Conservation (phyloP, 2,329 filamentous ascomycete species). For the Clarireedia monteithiana region DNA sequence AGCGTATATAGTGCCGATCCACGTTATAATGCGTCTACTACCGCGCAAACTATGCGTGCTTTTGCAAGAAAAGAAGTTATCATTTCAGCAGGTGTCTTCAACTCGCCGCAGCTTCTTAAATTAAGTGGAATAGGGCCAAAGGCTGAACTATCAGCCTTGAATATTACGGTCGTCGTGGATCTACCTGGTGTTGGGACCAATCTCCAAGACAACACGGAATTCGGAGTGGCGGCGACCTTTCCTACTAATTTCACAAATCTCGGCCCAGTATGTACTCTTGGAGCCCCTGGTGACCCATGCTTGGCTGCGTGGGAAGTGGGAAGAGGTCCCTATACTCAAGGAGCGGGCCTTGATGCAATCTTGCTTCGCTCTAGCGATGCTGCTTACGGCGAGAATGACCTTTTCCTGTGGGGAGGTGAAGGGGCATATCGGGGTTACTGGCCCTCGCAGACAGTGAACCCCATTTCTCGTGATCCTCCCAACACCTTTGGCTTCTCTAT, state of each 20-base stretch:
- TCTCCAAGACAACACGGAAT: conserved; percentile 44
- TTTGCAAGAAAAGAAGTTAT: conserved; percentile 34
- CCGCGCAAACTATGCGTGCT: conserved; percentile 16
- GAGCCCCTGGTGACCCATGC: conserved; percentile 17
- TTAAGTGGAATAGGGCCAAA: conserved; percentile 36
- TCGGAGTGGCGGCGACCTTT: not conserved
- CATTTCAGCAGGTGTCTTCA: conserved; percentile 37
- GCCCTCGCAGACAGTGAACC: not conserved
- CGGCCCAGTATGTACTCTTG: conserved; percentile 21
- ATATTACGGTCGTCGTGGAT: conserved; percentile 45
- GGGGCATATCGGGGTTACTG: not conserved
- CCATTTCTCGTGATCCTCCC: conserved; percentile 15
- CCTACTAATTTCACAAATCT: not conserved
- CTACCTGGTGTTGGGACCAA: conserved; percentile 58
- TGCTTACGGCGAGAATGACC: conserved; percentile 12
- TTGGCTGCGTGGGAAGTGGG: conserved; percentile 31
- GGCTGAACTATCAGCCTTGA: conserved; percentile 32
- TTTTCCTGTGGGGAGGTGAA: not conserved
- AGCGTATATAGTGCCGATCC: conserved; percentile 19
- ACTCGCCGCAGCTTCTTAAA: conserved; percentile 40
- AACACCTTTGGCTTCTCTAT: conserved; percentile 33
- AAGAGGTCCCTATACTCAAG: conserved; percentile 40
- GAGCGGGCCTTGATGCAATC: conserved; percentile 19
- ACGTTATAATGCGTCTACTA: not conserved
- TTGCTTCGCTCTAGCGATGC: conserved; percentile 20